Percentiles rank a stretch among this genome's conserved stretches.
These are phyloP conservation scores for Phylloporus arenicola DNA, from an alignment of 768 basidiomycete genomes.

Conservation along the genomic window DNA sequence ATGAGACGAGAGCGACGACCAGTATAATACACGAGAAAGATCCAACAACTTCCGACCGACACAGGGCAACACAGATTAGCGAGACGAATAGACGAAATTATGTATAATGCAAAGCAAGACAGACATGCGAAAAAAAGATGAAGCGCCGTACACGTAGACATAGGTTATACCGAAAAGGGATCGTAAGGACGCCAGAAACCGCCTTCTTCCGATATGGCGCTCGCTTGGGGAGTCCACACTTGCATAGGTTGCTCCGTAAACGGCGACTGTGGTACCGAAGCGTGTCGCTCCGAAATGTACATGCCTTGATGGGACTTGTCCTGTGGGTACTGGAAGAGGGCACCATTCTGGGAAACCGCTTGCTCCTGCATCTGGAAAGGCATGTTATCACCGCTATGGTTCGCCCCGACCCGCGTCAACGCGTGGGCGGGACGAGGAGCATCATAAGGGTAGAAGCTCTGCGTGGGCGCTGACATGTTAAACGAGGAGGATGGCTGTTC, in stretches of 20 bases:
- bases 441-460: slow-evolving; percentile 21
- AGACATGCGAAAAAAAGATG: neutral
- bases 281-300: slow-evolving; percentile 22
- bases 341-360: slow-evolving; percentile 12
- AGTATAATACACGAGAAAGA: slow-evolving; percentile 13
- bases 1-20: neutral
- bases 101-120: neutral
- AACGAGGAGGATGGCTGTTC: slow-evolving; percentile 20
- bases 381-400: slow-evolving; percentile 12
- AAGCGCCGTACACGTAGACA: neutral
- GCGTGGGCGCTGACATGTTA: slow-evolving; percentile 15
- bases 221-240: slow-evolving; percentile 18
- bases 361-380: slow-evolving; percentile 16
- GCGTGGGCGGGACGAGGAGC: slow-evolving; percentile 11
- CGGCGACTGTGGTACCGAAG: slow-evolving; percentile 16
- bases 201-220: slow-evolving; percentile 11
- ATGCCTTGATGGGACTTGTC: slow-evolving; percentile 23
- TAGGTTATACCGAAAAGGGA: slow-evolving; percentile 18
- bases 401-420: slow-evolving; percentile 18
- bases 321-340: slow-evolving; percentile 15
- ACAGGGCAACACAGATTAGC: neutral
- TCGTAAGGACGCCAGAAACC: slow-evolving; percentile 26
- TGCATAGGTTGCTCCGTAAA: slow-evolving; percentile 16
- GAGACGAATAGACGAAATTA: neutral
- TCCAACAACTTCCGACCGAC: slow-evolving; percentile 3